These are phyloP conservation scores for Candida anglica DNA, from an alignment of 805 yeast genomes.

Conservation along the genomic window DNA sequence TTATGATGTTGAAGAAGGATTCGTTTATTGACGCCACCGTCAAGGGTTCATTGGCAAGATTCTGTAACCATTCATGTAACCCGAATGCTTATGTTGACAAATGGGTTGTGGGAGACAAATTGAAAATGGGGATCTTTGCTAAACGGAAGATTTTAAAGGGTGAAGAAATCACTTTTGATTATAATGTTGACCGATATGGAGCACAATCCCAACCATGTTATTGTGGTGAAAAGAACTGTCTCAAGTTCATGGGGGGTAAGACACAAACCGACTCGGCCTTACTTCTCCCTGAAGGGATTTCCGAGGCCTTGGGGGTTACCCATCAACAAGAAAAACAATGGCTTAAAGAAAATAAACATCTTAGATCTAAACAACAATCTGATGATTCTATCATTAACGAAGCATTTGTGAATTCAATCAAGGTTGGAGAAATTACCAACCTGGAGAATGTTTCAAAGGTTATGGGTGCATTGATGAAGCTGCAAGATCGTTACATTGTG, in stretches of 20 bases:
- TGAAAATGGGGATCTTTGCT: slow-evolving; percentile 93
- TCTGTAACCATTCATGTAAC: slow-evolving; percentile 91
- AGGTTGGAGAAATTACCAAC: slow-evolving; percentile 42
- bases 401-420: slow-evolving; percentile 59
- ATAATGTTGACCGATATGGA: slow-evolving; percentile 95
- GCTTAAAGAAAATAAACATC: slow-evolving; percentile 56
- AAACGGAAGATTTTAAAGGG: slow-evolving; percentile 66
- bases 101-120: slow-evolving; percentile 91
- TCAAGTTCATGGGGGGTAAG: slow-evolving; percentile 93
- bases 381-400: slow-evolving; percentile 59
- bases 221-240: slow-evolving; percentile 90
- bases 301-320: slow-evolving; percentile 82
- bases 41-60: slow-evolving; percentile 84
- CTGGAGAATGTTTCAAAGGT: slow-evolving; percentile 69
- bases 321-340: slow-evolving; percentile 67
- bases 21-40: slow-evolving; percentile 94
- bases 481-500: slow-evolving; percentile 63
- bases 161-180: slow-evolving; percentile 89
- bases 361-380: slow-evolving; percentile 44
- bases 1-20: slow-evolving; percentile 92
- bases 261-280: slow-evolving; percentile 92
- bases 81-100: slow-evolving; percentile 95
- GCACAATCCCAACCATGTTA: slow-evolving; percentile 91
- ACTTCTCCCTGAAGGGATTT: slow-evolving; percentile 73
- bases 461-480: slow-evolving; percentile 77